These are phyloP conservation scores for Alternaria brassicae DNA, from an alignment of 2,329 filamentous ascomycete genomes.

Conservation along the genomic window DNA sequence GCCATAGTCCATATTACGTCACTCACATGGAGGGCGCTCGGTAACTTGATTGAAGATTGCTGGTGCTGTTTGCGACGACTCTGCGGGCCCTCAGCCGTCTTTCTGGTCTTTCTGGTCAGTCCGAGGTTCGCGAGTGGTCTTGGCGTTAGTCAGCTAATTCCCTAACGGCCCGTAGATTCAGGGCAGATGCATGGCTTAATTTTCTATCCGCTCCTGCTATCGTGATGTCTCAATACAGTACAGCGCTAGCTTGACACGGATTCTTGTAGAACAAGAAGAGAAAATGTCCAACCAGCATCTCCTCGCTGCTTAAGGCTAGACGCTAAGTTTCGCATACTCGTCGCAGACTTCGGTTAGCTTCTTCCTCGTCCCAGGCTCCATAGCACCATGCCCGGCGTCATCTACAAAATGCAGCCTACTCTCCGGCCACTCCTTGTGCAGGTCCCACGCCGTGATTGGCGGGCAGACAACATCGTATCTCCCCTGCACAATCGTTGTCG, in stretches of 20 bases:
- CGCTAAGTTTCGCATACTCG: constrained; percentile 24
- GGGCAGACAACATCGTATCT: constrained; percentile 58
- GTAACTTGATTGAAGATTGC: background rate
- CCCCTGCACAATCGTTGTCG: constrained; percentile 54
- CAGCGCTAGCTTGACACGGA: background rate
- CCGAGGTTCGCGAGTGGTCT: background rate
- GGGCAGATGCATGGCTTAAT: background rate
- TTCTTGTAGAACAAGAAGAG: background rate
- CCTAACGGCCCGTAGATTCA: background rate
- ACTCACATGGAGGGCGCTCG: background rate
- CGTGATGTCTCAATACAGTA: background rate
- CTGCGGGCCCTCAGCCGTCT: background rate
- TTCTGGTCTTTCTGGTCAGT: background rate
- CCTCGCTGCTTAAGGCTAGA: background rate
- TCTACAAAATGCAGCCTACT: constrained; percentile 43
- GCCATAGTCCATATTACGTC: background rate
- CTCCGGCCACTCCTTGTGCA: constrained; percentile 51
- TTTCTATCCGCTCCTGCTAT: background rate
- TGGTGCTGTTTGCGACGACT: background rate
- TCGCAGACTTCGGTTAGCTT: constrained; percentile 35
- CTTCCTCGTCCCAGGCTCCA: constrained; percentile 36
- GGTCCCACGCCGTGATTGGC: constrained; percentile 53
- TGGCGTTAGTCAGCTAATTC: constrained; percentile 1
- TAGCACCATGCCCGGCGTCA: constrained; percentile 47
- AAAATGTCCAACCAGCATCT: background rate